Conservation (phyloP, 805 yeast species). For the Groenewaldozyma tartarivorans region DNA sequence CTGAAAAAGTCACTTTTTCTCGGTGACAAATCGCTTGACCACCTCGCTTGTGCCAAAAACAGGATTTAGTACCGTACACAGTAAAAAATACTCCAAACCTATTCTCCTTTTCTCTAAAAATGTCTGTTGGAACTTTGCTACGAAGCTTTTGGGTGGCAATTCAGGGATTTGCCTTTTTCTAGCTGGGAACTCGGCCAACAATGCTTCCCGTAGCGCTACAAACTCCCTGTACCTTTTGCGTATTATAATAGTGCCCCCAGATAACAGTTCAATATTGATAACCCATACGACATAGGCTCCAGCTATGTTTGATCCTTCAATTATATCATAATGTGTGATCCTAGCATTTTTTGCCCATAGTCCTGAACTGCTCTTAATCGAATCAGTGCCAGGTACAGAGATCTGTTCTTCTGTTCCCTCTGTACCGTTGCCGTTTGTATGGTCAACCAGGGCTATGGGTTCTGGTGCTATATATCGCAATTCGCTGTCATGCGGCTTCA, state of each 20-base stretch:
- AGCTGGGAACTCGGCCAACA: constrained; percentile 31
- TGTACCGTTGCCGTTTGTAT: constrained; percentile 1
- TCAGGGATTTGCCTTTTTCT: constrained; percentile 32
- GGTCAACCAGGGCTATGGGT: constrained; percentile 15
- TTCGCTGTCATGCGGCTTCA: no score
- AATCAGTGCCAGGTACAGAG: neutral
- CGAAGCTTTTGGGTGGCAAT: constrained; percentile 36
- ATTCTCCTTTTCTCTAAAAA: constrained; percentile 32
- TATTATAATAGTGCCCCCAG: constrained; percentile 31
- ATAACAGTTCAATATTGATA: constrained; percentile 29
- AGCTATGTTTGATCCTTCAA: constrained; percentile 28
- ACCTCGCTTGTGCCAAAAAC: constrained; percentile 21
- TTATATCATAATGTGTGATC: constrained; percentile 32
- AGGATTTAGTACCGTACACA: constrained; percentile 38
- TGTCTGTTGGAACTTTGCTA: constrained; percentile 23
- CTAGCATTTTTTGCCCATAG: constrained; percentile 34
- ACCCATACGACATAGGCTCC: constrained; percentile 37
- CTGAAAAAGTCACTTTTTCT: neutral
- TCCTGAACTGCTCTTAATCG: neutral
- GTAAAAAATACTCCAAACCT: constrained; percentile 37
- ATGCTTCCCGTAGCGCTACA: constrained; percentile 34
- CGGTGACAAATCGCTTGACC: constrained; percentile 25
- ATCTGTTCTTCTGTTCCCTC: neutral
- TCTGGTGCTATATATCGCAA: constrained; percentile 16
- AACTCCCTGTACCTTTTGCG: constrained; percentile 62